A percentile compares a stretch with the other conserved stretches of the same genome.
Evolutionary conservation across 495 filamentous ascomycete genomes (phyloP).

Genomic region (Cercophora sp.): DNA sequence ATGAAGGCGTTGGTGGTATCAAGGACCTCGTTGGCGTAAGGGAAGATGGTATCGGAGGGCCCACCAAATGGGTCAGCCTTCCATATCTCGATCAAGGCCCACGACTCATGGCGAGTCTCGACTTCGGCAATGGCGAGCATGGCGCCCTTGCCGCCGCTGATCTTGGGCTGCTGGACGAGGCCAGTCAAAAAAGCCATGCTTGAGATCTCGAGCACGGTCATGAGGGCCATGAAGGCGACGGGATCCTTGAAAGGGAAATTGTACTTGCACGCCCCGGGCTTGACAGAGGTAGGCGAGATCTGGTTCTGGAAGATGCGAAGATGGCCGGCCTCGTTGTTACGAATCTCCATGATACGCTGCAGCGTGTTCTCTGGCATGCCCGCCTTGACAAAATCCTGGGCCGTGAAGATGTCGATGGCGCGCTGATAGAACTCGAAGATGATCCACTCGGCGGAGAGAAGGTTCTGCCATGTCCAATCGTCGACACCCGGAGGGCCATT

Average conservation of each 20-base stretch:
- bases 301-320: constrained; percentile 52
- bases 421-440: constrained; percentile 54
- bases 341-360: constrained; percentile 49
- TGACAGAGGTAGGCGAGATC: constrained; percentile 49
- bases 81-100: constrained; percentile 52
- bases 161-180: constrained; percentile 41
- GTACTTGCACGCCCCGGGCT: constrained; percentile 51
- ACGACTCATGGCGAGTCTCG: constrained; percentile 48
- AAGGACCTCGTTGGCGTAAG: constrained; percentile 52
- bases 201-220: constrained; percentile 48
- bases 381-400: constrained; percentile 34
- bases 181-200: constrained; percentile 54
- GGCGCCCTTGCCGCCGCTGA: constrained; percentile 35
- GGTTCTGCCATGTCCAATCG: constrained; percentile 50
- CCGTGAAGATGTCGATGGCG: constrained; percentile 45
- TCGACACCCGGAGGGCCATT: constrained; percentile 37
- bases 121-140: constrained; percentile 47
- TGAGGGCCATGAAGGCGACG: constrained; percentile 38
- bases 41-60: constrained; percentile 48
- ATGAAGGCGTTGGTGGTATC: constrained; percentile 48
- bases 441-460: constrained; percentile 51
- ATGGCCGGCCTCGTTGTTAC: constrained; percentile 56
- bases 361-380: constrained; percentile 46
- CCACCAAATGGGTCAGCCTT: constrained; percentile 46
- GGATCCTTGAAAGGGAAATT: constrained; percentile 39